phyloP scores from a whole-genome alignment of 2,329 filamentous ascomycete species.

The Cladophialophora psammophila region DNA sequence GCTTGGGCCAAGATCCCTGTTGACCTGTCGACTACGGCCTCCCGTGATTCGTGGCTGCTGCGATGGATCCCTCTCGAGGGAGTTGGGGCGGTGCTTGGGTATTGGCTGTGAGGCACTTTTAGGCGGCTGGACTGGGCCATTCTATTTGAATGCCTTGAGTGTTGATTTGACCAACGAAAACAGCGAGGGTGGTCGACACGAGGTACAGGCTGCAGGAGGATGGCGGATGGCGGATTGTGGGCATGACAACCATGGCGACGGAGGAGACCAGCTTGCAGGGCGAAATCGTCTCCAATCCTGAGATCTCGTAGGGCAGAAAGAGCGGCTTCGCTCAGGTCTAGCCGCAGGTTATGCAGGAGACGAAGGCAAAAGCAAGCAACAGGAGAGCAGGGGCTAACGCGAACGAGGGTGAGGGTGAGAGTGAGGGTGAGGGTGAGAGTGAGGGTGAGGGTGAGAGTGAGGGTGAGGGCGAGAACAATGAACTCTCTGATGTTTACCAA shows the following conservation, averaged over 20 bases:
- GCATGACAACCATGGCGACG: neutral
- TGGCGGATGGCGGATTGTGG: constrained; percentile 13
- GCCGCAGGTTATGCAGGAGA: constrained; percentile 7
- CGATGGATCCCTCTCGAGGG: constrained; percentile 21
- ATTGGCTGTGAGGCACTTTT: constrained; percentile 31
- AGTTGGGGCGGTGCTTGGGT: constrained; percentile 19
- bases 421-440: too few species aligned
- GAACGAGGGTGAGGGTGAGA: constrained; percentile 18
- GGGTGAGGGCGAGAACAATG: constrained; percentile 25
- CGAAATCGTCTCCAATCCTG: constrained; percentile 8
- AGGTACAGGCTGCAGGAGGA: constrained; percentile 26
- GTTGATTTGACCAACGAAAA: constrained; percentile 25
- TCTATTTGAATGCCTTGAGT: constrained; percentile 18
- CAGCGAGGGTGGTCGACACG: constrained; percentile 30
- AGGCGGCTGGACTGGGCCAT: constrained; percentile 30
- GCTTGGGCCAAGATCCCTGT: constrained; percentile 18
- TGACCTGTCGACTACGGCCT: constrained; percentile 15
- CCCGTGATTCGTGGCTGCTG: constrained; percentile 34
- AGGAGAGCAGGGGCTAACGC: constrained; percentile 13
- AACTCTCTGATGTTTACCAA: constrained; percentile 3
- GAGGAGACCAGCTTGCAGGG: constrained; percentile 9
- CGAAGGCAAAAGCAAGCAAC: constrained; percentile 18
- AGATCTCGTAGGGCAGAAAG: constrained; percentile 19
- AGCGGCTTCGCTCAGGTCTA: neutral
- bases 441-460: constrained; percentile 12